These are phyloP conservation scores for Kwoniella botswanensis DNA, from an alignment of 768 basidiomycete genomes.

Conservation along the genomic window DNA sequence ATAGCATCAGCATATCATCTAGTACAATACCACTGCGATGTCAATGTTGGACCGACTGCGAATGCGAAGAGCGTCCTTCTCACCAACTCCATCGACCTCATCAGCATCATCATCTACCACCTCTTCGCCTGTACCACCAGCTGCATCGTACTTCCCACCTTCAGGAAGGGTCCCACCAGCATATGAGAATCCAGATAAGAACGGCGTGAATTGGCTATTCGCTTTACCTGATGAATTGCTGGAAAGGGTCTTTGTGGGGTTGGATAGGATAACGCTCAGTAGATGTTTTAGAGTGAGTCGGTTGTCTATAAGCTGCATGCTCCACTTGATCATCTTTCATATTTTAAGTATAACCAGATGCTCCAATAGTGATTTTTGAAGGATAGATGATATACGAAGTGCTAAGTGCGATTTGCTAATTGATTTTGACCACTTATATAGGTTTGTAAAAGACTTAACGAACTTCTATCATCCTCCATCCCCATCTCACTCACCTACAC, in stretches of 20 bases:
- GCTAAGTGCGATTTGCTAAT: too few species aligned
- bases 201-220: constrained; percentile 35
- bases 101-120: constrained; percentile 20
- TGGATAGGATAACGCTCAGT: constrained; percentile 41
- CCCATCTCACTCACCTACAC: constrained; percentile 39
- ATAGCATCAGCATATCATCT: too few species aligned
- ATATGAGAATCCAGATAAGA: constrained; percentile 38
- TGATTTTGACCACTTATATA: constrained; percentile 7
- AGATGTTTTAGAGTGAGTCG: constrained; percentile 39
- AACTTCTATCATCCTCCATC: constrained; percentile 39
- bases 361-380: too few species aligned
- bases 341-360: too few species aligned
- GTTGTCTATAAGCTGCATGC: neutral
- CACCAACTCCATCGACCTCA: neutral
- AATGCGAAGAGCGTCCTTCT: constrained; percentile 15
- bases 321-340: too few species aligned
- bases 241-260: constrained; percentile 35
- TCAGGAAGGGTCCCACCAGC: constrained; percentile 17
- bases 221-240: constrained; percentile 45
- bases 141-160: neutral
- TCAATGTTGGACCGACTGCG: constrained; percentile 23
- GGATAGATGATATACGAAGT: too few species aligned
- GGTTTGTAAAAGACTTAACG: constrained; percentile 47
- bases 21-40: neutral
- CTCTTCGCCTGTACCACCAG: neutral